Evolutionary conservation across 805 yeast species (phyloP), one percentile per base, ranked within the genome.

Genomic region (Candida nonsorbophila): DNA sequence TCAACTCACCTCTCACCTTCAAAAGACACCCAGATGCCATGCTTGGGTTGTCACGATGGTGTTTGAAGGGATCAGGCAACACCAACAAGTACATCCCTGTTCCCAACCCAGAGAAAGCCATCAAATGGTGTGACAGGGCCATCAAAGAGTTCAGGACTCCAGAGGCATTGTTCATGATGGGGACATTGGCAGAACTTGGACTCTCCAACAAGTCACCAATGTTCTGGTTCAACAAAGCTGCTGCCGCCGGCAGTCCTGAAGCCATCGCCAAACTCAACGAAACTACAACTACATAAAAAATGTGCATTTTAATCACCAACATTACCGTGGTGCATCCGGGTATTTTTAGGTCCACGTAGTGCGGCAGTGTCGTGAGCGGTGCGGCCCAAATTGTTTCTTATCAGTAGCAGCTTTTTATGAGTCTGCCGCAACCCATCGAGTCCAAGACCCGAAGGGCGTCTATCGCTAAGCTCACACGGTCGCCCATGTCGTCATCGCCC

Each of bases 31-130:
- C 69, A 0, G 69, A 64, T 29, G 69, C 71, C 6, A 62, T 64
- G 67, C 41, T 63, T 28, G 71, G 71, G 0, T 52, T 65, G 36
- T 47, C 59, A 21, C 48, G 70, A 30, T 65, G 71, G 71, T 51
- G 47, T 29, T 39, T 62, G 33, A 40, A 36, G 23, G 69, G 69
- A 11, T 44, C 55, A 8, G 41, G 55, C 8, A 63, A 62, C 7
- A 40, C 37, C 14, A 50, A 55, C 30, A 60, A 55, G 32, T 55
- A 58, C 28, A 53, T 64, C 25, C 66, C 67, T 7, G 34, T 36
- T 13, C 57, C 64, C 5, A 53, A 53, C 27, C 62, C 58, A 1
- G 58, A 54, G 19, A 49, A 46, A 38, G 68, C 69, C 1, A 41
- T 58, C 12, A 51, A 51, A 46, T 64, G 70, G 69, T 60, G 67